Evolutionary conservation across 129 eudicot genomes (phyloP).

Genomic region (Flaveria robusta): DNA sequence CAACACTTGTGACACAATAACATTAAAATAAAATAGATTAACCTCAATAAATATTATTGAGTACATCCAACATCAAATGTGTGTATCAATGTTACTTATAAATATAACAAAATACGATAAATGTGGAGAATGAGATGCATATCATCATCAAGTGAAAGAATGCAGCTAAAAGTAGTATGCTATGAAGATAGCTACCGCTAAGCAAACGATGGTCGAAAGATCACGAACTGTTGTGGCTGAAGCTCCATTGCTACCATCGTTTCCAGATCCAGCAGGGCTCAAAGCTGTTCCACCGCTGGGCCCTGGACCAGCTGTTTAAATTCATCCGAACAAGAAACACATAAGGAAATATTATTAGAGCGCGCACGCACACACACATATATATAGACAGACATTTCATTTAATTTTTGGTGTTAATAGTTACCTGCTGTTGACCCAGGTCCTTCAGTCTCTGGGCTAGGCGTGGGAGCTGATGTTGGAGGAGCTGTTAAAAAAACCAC

Average conservation of each 20-base stretch:
- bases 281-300: conserved; percentile 20
- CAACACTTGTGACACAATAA: neutral
- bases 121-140: conserved; percentile 30
- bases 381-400: neutral
- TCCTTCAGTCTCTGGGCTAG: conserved; percentile 25
- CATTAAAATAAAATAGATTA: conserved; percentile 1
- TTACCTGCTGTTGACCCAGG: conserved; percentile 38
- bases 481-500: conserved; percentile 13
- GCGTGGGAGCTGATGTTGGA: conserved; percentile 31
- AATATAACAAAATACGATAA: conserved; percentile 29
- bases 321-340: neutral
- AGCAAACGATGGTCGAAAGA: conserved; percentile 32
- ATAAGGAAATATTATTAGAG: neutral
- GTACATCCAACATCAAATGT: conserved; percentile 29
- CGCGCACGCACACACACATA: too few species aligned
- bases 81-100: conserved; percentile 36
- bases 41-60: conserved; percentile 37
- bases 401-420: neutral
- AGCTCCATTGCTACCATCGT: conserved; percentile 24
- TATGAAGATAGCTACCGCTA: conserved; percentile 39
- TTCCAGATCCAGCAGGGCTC: conserved; percentile 25
- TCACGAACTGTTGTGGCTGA: conserved; percentile 25
- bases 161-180: conserved; percentile 35
- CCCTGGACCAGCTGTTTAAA: conserved; percentile 21
- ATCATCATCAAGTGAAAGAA: conserved; percentile 25